Conservation (phyloP, 2,329 filamentous ascomycete species). For the Huntiella omanensis region DNA sequence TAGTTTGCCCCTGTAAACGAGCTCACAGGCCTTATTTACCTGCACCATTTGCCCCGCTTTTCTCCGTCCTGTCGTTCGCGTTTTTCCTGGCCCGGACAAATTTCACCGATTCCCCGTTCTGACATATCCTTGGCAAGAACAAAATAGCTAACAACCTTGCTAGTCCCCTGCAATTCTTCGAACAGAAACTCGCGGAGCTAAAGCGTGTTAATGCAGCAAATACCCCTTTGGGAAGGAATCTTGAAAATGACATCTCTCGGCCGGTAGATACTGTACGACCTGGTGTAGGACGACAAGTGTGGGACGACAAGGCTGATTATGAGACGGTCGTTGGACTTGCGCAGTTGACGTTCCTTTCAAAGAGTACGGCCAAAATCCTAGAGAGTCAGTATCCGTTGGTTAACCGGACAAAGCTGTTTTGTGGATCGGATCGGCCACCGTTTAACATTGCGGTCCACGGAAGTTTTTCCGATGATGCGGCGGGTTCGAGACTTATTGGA, state of each 20-base stretch:
- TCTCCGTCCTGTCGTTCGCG: no score
- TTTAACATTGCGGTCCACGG: constrained; percentile 14
- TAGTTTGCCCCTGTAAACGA: no score
- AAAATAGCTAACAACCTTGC: no score
- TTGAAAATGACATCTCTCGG: not conserved
- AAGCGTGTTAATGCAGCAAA: not conserved
- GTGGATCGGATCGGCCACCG: constrained; percentile 13
- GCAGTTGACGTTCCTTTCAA: not conserved
- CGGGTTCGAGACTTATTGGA: constrained; percentile 7
- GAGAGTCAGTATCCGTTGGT: not conserved
- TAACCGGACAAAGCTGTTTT: constrained; percentile 13
- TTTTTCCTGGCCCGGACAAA: no score
- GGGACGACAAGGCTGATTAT: not conserved
- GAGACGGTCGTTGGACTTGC: not conserved
- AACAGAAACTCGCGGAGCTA: constrained; percentile 1
- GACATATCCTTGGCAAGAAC: no score
- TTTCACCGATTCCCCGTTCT: no score
- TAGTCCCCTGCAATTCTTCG: not conserved
- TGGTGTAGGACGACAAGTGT: not conserved
- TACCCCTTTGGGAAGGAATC: not conserved
- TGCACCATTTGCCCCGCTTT: no score
- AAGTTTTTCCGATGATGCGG: constrained; percentile 11
- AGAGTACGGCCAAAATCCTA: not conserved
- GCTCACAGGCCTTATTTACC: no score
- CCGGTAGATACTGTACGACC: not conserved